phyloP scores from a whole-genome alignment of 1,284 basidiomycete species.

The Boletus austroedulis region DNA sequence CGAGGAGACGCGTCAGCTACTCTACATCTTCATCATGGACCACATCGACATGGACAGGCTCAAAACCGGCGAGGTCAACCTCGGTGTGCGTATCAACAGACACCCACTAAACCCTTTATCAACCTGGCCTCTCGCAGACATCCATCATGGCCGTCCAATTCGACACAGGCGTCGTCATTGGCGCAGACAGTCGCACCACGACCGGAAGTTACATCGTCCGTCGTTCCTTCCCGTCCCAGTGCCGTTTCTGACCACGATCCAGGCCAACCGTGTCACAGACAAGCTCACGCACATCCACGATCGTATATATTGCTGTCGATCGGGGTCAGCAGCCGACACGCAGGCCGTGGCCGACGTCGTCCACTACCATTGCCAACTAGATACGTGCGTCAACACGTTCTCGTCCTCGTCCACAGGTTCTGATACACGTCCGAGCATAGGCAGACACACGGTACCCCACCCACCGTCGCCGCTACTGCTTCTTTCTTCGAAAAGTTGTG shows the following conservation, averaged over 20 bases:
- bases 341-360: constrained; percentile 95
- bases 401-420: neutral
- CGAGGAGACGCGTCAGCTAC: constrained; percentile 59
- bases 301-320: constrained; percentile 98
- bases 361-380: constrained; percentile 83
- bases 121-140: constrained; percentile 53
- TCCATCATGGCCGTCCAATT: constrained; percentile 99
- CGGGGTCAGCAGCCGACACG: constrained; percentile 97
- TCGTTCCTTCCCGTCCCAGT: constrained; percentile 4
- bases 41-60: constrained; percentile 72
- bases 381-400: constrained; percentile 48
- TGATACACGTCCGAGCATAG: constrained; percentile 40
- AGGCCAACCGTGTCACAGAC: constrained; percentile 99
- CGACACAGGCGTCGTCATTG: constrained; percentile 91
- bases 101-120: neutral
- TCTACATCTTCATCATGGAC: constrained; percentile 44
- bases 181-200: constrained; percentile 96
- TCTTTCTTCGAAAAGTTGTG: constrained; percentile 86
- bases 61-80: constrained; percentile 91
- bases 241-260: constrained; percentile 1
- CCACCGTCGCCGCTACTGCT: constrained; percentile 82
- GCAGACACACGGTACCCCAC: constrained; percentile 64
- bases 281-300: constrained; percentile 97
- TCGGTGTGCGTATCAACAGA: constrained; percentile 65
- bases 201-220: constrained; percentile 94